Percentiles rank a stretch among this genome's conserved stretches.
phyloP scores from a whole-genome alignment of 805 yeast species.

The Maudiozyma bulderi region DNA sequence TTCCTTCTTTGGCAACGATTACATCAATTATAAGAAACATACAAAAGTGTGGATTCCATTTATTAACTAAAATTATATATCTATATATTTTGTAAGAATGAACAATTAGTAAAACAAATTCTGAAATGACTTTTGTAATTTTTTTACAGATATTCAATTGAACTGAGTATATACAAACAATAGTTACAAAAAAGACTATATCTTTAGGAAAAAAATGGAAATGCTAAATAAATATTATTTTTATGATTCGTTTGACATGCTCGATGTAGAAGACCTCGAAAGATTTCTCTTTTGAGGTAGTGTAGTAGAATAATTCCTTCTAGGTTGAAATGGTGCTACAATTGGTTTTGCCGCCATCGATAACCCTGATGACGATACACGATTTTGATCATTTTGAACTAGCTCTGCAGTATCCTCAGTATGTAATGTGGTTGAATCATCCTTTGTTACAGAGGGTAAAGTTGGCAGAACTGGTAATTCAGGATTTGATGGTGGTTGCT shows the following conservation, averaged over 20 bases:
- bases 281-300: constrained; percentile 25
- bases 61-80: constrained; percentile 24
- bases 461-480: not conserved
- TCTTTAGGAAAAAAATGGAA: too few relatives aligned
- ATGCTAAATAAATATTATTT: not conserved
- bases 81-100: not conserved
- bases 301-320: constrained; percentile 17
- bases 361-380: not conserved
- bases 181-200: too few relatives aligned
- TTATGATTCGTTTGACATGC: not conserved
- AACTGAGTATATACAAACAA: too few relatives aligned
- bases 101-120: not conserved
- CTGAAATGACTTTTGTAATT: too few relatives aligned
- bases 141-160: too few relatives aligned
- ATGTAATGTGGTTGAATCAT: not conserved
- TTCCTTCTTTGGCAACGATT: constrained; percentile 63
- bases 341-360: constrained; percentile 1
- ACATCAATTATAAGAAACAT: constrained; percentile 39
- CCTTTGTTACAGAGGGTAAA: not conserved
- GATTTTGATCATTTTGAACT: not conserved
- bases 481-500: not conserved
- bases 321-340: constrained; percentile 27
- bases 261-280: not conserved
- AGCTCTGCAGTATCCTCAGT: not conserved
- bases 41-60: constrained; percentile 63